phyloP scores from a whole-genome alignment of 2,329 filamentous ascomycete species.

The Microsporum canis region DNA sequence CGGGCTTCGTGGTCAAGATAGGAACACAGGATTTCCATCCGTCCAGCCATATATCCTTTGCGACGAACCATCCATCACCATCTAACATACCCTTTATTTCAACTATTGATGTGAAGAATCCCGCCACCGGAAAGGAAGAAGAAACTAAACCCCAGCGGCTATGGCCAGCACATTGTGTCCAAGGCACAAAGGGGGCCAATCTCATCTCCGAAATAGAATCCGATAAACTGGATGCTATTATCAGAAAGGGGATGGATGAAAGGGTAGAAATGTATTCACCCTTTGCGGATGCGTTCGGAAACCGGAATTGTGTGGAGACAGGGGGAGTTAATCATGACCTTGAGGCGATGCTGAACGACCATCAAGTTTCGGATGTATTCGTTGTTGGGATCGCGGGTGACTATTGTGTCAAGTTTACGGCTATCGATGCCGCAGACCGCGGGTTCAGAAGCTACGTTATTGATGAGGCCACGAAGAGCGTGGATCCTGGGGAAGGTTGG shows the following conservation, averaged over 20 bases:
- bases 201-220: constrained; percentile 61
- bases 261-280: constrained; percentile 88
- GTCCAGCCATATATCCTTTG: constrained; percentile 73
- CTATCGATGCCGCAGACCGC: constrained; percentile 61
- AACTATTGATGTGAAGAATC: constrained; percentile 44
- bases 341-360: constrained; percentile 43
- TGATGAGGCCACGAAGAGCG: constrained; percentile 64
- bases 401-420: constrained; percentile 77
- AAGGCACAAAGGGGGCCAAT: constrained; percentile 58
- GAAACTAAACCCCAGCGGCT: constrained; percentile 58
- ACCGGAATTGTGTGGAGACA: constrained; percentile 26
- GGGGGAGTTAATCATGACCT: constrained; percentile 46
- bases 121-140: constrained; percentile 39
- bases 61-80: constrained; percentile 56
- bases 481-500: constrained; percentile 51
- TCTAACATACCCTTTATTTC: constrained; percentile 58
- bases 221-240: constrained; percentile 48
- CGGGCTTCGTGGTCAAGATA: constrained; percentile 58
- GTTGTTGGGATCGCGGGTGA: constrained; percentile 79
- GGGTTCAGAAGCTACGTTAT: constrained; percentile 70
- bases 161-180: constrained; percentile 87
- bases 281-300: constrained; percentile 68
- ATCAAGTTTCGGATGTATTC: constrained; percentile 64
- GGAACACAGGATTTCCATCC: constrained; percentile 95
- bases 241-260: constrained; percentile 67